phyloP scores from a whole-genome alignment of 2,329 filamentous ascomycete species.

The Sporothrix humicola region DNA sequence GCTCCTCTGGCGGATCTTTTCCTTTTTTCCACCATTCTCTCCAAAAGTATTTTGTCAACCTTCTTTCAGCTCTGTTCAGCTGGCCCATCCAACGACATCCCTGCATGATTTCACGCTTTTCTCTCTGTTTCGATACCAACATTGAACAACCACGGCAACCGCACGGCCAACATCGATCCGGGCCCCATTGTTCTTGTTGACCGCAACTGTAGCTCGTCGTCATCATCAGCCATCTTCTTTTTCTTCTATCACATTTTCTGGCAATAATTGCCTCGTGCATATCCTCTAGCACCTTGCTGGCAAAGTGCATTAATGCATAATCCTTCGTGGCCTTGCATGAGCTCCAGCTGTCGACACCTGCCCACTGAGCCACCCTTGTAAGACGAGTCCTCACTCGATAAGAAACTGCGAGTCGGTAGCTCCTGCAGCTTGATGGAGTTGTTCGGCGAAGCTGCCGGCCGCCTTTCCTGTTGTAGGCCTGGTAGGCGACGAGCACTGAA shows the following conservation, averaged over 20 bases:
- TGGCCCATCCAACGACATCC: not conserved
- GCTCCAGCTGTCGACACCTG: slow-evolving; percentile 1
- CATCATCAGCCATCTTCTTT: not conserved
- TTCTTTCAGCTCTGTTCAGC: slow-evolving; percentile 13
- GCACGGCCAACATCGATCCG: not conserved
- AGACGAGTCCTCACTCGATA: not conserved
- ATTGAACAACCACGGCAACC: not conserved
- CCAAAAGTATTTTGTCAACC: not conserved
- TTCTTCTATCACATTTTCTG: not conserved
- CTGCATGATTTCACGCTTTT: not conserved
- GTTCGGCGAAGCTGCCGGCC: not conserved
- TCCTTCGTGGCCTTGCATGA: not conserved
- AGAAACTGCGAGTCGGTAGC: not conserved
- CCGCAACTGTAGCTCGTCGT: slow-evolving; percentile 11
- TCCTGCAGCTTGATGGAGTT: slow-evolving; percentile 4
- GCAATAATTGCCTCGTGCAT: slow-evolving; percentile 12
- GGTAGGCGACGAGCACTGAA: not conserved
- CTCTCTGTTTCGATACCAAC: not conserved
- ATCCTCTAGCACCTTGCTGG: slow-evolving; percentile 17
- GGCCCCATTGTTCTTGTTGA: not conserved
- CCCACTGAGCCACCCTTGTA: not conserved
- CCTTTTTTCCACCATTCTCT: not conserved
- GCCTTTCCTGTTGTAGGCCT: slow-evolving; percentile 12
- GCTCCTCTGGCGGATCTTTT: slow-evolving; percentile 1
- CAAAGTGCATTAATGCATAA: not conserved